A percentile compares a stretch with the other conserved stretches of the same genome.
phyloP scores from a whole-genome alignment of 192 early-diverging fungal genomes.

The Coemansia javaensis region DNA sequence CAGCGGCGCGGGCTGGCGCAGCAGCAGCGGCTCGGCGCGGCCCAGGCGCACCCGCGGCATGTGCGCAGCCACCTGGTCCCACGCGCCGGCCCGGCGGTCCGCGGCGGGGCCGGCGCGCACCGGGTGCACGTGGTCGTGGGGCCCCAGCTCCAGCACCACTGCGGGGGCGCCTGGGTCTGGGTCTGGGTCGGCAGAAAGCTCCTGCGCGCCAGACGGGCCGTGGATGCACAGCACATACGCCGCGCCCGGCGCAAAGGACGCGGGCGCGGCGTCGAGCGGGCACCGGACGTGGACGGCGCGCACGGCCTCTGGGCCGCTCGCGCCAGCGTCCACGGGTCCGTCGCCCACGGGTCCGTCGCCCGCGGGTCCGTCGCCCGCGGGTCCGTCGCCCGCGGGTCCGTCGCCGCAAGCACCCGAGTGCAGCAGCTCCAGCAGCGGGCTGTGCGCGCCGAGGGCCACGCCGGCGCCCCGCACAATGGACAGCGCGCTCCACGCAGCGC shows the following conservation, averaged over 20 bases:
- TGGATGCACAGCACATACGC: constrained; percentile 23
- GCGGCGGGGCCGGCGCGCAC: too few relatives aligned
- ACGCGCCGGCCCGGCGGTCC: neutral
- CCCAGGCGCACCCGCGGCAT: constrained; percentile 8
- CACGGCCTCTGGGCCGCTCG: neutral
- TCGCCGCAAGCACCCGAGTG: neutral
- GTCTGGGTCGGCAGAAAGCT: too few relatives aligned
- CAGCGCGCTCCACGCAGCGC: neutral
- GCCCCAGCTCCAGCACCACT: neutral
- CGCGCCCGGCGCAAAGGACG: constrained; percentile 6
- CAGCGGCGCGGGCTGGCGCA: too few relatives aligned
- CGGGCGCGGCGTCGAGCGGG: constrained; percentile 5
- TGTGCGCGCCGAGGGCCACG: neutral
- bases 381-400: neutral
- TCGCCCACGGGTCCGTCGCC: too few relatives aligned
- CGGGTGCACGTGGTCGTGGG: constrained; percentile 22
- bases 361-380: too few relatives aligned
- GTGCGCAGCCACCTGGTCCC: neutral
- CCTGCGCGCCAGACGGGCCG: too few relatives aligned
- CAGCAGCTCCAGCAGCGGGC: neutral
- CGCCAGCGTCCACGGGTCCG: neutral
- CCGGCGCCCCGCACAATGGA: constrained; percentile 7
- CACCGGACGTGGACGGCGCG: constrained; percentile 8
- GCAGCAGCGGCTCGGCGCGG: too few relatives aligned
- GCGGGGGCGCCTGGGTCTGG: too few relatives aligned